Evolutionary conservation across 306 rosid genomes (phyloP).

Genomic region (Vigna angularis): DNA sequence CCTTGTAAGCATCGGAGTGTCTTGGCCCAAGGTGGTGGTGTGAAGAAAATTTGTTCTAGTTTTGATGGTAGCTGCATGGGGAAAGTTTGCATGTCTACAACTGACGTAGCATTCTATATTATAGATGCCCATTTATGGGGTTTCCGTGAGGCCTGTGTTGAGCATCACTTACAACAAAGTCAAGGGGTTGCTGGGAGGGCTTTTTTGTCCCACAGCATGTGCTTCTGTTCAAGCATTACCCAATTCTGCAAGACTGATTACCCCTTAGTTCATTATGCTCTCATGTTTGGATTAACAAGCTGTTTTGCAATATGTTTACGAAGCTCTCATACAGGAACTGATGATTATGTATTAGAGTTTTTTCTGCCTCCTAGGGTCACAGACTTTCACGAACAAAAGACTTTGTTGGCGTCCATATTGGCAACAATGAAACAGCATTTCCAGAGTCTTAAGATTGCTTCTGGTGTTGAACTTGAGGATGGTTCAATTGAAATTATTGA

Average conservation of each 20-base stretch:
- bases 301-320: constrained; percentile 83
- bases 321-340: constrained; percentile 77
- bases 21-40: constrained; percentile 87
- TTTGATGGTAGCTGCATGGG: constrained; percentile 95
- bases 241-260: constrained; percentile 86
- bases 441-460: constrained; percentile 84
- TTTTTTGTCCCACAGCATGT: constrained; percentile 65
- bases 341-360: constrained; percentile 85
- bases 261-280: constrained; percentile 94
- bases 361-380: constrained; percentile 75
- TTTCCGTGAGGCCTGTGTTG: constrained; percentile 88
- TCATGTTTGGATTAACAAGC: constrained; percentile 82
- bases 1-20: constrained; percentile 92
- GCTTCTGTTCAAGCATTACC: constrained; percentile 78
- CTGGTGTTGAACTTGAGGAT: constrained; percentile 71
- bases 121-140: constrained; percentile 91
- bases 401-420: constrained; percentile 74
- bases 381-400: constrained; percentile 61
- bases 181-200: constrained; percentile 98
- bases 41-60: constrained; percentile 84
- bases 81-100: constrained; percentile 91
- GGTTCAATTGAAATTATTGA: constrained; percentile 68
- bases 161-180: constrained; percentile 91
- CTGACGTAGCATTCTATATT: constrained; percentile 81
- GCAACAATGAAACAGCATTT: constrained; percentile 79